Base-by-base conservation (phyloP, 768 basidiomycete species). In the Paxillus ammoniavirescens region DNA sequence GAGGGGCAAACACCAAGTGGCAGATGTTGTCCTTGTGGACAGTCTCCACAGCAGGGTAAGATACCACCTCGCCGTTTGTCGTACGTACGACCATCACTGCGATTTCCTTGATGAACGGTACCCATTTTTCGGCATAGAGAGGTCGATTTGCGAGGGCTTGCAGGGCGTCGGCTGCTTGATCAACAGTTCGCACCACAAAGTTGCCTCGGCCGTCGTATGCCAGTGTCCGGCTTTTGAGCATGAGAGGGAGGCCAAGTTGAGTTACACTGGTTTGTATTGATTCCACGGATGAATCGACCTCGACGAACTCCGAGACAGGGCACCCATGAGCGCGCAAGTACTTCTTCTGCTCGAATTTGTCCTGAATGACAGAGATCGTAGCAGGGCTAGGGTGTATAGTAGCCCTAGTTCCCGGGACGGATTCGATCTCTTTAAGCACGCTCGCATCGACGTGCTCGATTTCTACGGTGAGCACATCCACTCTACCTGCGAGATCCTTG, bases 201-300 rank as follows among this genome's bases (percentile, higher is more conserved):
- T 99, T 99, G 5, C 97, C 97, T 53, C 93, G 78, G 3, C 97
- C 97, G 65, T 98, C 96, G 67, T 99, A 99, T 0, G 95, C 97
- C 52, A 95, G 74, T 0, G 91, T 96, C n/a, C 92, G 80, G 54
- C 88, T 91, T 74, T 99, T 98, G 56, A 99, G 80, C 95, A 99
- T 97, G 45, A 97, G 72, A 0, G 96, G 95, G 9, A 93, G 75
- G 1, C 96, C 93, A 6, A 98, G 75, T 28, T 66, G 69, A 10
- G 76, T 58, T 0, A 79, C 78, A 2, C 82, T 88, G 14, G 73
- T 72, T 31, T 72, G 68, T 13, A 91, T 73, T 1, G 83, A 75
- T 42, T 80, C 75, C 0, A 71, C 62, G 1, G 79, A 76, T 0
- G 80, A 71, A 4, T 86, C 82, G 2, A 96, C 82, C 1, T 71